Evolutionary conservation across 345 rosid species (phyloP).

Genomic region (Carallia brachiata): DNA sequence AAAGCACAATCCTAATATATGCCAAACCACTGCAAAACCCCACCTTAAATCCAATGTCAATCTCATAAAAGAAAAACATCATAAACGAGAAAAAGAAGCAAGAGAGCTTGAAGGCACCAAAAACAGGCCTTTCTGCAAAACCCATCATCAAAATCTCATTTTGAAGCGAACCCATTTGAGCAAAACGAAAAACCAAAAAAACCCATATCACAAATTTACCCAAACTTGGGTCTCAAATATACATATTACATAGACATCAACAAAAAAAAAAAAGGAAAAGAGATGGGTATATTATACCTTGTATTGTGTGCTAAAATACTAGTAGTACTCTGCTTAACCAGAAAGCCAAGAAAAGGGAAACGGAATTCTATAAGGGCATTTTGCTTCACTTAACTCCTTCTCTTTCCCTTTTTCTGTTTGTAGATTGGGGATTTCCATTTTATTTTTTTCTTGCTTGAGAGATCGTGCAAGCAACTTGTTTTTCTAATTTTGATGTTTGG

Average conservation of each 20-base stretch:
- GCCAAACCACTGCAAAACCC: neutral
- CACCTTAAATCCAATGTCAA: neutral
- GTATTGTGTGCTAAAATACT: neutral
- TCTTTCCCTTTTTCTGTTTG: neutral
- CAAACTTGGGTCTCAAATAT: neutral
- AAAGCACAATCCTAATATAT: neutral
- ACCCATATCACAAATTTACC: neutral
- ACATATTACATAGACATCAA: neutral
- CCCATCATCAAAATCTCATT: slow-evolving; percentile 17
- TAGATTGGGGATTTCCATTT: neutral
- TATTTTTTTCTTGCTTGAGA: neutral
- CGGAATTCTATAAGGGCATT: neutral
- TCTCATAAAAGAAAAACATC: neutral
- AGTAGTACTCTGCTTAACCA: slow-evolving; percentile 4
- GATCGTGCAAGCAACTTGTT: slow-evolving; percentile 1
- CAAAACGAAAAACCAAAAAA: slow-evolving; percentile 4
- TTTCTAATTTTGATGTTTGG: slow-evolving; percentile 9
- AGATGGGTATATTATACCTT: neutral
- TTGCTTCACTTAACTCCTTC: neutral
- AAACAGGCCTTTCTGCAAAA: neutral
- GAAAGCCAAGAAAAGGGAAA: neutral
- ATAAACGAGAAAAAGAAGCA: neutral
- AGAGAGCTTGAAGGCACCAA: slow-evolving; percentile 11
- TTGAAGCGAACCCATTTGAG: slow-evolving; percentile 1
- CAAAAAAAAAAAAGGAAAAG: neutral